Evolutionary conservation across 495 filamentous ascomycete genomes (phyloP).

Genomic region (Penicillium pulvis): DNA sequence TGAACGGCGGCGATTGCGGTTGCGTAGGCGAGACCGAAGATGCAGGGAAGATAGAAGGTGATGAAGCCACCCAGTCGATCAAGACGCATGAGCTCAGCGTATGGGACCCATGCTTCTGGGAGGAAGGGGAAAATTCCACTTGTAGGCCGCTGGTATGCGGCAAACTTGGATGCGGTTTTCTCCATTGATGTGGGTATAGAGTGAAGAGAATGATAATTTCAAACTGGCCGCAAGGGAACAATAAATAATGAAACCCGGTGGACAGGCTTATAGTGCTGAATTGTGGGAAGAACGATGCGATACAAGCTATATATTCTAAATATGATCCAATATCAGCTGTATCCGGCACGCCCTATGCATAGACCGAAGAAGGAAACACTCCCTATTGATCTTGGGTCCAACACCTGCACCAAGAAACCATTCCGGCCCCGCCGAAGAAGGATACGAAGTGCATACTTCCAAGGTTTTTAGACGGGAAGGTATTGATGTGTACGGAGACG

Average conservation of each 20-base stretch:
- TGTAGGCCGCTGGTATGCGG: not conserved
- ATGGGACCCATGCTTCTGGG: constrained; percentile 30
- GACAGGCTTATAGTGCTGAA: not conserved
- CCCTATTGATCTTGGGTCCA: not conserved
- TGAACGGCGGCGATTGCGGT: constrained; percentile 15
- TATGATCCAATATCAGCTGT: not conserved
- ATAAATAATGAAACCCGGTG: not conserved
- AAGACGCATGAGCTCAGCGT: constrained; percentile 45
- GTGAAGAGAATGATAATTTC: not conserved
- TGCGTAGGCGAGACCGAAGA: constrained; percentile 33
- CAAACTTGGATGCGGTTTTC: not conserved
- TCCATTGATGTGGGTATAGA: not conserved
- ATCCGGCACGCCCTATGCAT: not conserved
- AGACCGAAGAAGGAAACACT: not conserved
- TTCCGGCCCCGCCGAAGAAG: not conserved
- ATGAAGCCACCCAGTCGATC: constrained; percentile 38
- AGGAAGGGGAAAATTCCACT: not conserved
- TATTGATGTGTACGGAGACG: not conserved
- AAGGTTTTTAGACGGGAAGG: not conserved
- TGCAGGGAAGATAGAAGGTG: constrained; percentile 34
- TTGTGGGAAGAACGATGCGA: too few species aligned
- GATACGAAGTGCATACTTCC: not conserved
- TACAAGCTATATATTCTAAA: not conserved
- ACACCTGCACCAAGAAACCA: not conserved
- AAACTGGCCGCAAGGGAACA: too few species aligned